A percentile compares a stretch with the other conserved stretches of the same genome.
Conservation (phyloP, 352 stramenopile species). For the Globisporangium paddicum region DNA sequence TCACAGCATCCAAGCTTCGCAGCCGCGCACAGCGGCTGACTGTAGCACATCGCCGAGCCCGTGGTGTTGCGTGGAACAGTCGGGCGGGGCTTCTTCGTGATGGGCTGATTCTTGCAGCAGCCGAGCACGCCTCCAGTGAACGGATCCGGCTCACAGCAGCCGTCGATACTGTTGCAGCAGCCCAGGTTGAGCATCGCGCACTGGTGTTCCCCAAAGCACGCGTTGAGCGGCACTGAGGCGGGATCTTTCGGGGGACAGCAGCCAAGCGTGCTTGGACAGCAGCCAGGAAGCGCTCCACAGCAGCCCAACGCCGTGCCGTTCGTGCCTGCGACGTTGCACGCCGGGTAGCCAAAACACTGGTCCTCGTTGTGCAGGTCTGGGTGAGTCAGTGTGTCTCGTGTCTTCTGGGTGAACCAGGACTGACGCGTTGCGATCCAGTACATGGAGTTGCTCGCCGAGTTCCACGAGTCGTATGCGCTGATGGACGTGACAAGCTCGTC, state of each 20-base stretch:
- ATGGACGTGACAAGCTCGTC: conserved; percentile 49
- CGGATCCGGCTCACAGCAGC: conserved; percentile 57
- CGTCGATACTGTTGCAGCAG: conserved; percentile 69
- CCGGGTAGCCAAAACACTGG: conserved; percentile 65
- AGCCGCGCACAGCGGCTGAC: conserved; percentile 34
- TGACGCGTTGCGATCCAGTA: conserved; percentile 70
- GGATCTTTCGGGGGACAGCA: conserved; percentile 58
- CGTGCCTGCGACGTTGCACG: conserved; percentile 41
- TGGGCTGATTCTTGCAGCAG: conserved; percentile 60
- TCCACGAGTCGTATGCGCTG: conserved; percentile 66
- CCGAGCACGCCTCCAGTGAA: conserved; percentile 39
- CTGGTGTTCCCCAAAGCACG: conserved; percentile 58
- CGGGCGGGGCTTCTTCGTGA: conserved; percentile 23
- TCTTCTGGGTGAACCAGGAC: conserved; percentile 58
- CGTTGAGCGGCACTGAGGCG: conserved; percentile 35
- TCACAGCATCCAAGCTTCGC: conserved; percentile 43
- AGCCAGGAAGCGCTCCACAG: conserved; percentile 63
- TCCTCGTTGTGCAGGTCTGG: conserved; percentile 30
- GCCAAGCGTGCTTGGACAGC: conserved; percentile 54
- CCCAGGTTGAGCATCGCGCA: conserved; percentile 50
- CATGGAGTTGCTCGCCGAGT: conserved; percentile 66
- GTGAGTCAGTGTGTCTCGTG: conserved; percentile 22
- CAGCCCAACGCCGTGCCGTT: conserved; percentile 62
- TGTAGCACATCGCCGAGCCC: conserved; percentile 23
- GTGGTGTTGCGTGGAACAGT: conserved; percentile 8